Base-by-base conservation (phyloP, 2,329 filamentous ascomycete genomes). In the Drechslerella stenobrocha region DNA sequence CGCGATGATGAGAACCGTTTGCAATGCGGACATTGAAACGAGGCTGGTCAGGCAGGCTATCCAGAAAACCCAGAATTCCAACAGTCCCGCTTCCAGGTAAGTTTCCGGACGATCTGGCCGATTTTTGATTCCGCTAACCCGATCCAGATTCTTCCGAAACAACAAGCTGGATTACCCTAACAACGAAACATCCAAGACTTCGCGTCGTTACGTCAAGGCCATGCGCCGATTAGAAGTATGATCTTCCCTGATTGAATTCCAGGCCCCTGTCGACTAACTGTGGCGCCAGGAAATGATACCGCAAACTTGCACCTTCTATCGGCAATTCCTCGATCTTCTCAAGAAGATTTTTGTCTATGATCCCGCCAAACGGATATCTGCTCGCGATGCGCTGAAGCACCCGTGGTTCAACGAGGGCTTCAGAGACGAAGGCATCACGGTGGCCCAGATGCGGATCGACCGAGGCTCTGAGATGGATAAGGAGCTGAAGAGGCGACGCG, bases 1-100 rank as follows among this genome's bases (percentile, higher is more conserved):
- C 52, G 85, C 85, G n/a, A 88, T 88, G 85, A 88, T 88, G 85
- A 85, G 87, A 73, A 83, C 82, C 30, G 85, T 87, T 5, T 83
- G 84, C 55, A 83, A 83, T 51, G 76, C 77, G 20, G 79, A 81
- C 50, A 82, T 87, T 52, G 84, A 87, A 69, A 76, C 77, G 0
- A 78, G 82, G 67, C 80, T 88, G 3, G 81, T 87, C 13, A 78
- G 81, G 61, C 75, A 79, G 65, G 81, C 84, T 32, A 81, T 81
- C 66, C 81, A 82, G 72, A 82, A 83, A 77, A 80, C 80, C 1
- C 78, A 84, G 59, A 84, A 78, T 71, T 79, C 80, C 37, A 81
- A 81, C 48, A 86, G 85, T 72, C 79, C 82, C 2, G 84, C 84
- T n/a, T 77, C 84, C 4, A 87, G 86, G 85, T 87, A 78, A 70